Base-by-base conservation (phyloP, 306 rosid species). In the Elaeagnus macrophylla region DNA sequence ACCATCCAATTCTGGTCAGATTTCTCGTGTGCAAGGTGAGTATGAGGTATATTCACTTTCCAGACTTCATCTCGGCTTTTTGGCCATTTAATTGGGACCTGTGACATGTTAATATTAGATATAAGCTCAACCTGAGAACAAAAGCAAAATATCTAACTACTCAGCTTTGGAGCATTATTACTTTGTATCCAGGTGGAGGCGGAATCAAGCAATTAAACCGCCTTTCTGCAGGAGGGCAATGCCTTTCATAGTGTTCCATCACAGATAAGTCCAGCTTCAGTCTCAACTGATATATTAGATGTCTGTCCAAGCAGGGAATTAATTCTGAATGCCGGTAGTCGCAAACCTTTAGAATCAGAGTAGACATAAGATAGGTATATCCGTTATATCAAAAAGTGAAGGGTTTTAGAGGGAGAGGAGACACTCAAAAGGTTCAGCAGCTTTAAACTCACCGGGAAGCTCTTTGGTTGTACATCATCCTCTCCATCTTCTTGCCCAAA, bases 1-100 rank as follows among this genome's bases (percentile, higher is more conserved):
- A 84, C 73, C 96, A 93, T 84, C 99, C 86, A 93, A 70, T 87
- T 91, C 79, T 91, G 90, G 66, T 84, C 96, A 41, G 96, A 93
- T 67, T 93, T 93, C 81, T 93, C 96, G 12, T 93, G 83, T 46
- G 95, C 99, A 67, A 91, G 96, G 77, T 87, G 95, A 72, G 96
- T 91, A 59, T 87, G 96, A 5, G 96, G 99, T 68, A 87, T 91
- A 73, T 91, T 91, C 67, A 77, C 93, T 79, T 87, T 84, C 96
- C 96, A 91, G 48, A 84, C 96, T 79, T 84, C 87, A 73, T 91
- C 96, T 77, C 99, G 82, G 82, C 99, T 91, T 63, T 77, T 67
- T 12, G 96, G 99, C 96, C 99, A 91, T 74, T 84, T 91, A 59
- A 91, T 81, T 42, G 96, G 96, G 59, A 87, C 58, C 95, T 91